Percentiles rank a stretch among this genome's conserved stretches.
These are phyloP conservation scores for Apophysomyces elegans DNA, from an alignment of 371 early-diverging fungal species.

Conservation along the genomic window DNA sequence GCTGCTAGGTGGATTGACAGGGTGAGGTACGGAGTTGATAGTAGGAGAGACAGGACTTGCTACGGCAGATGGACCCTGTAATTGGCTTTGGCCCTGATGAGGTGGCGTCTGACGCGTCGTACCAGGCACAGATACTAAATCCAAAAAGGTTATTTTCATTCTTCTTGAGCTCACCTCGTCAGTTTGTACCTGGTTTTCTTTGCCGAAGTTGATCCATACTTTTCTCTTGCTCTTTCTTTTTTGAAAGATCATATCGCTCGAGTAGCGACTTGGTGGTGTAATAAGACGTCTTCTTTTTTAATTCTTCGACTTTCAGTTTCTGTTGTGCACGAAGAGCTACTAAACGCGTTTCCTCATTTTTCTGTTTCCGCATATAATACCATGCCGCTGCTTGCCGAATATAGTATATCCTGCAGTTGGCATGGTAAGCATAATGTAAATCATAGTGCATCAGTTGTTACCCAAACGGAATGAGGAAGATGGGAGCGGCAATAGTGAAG, in stretches of 20 bases:
- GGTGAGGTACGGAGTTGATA: not conserved
- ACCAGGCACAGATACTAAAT: not conserved
- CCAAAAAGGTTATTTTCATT: not conserved
- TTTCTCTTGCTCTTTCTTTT: conserved; percentile 8
- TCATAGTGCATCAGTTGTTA: conserved; percentile 31
- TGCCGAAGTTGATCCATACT: conserved; percentile 15
- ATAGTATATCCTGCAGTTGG: conserved; percentile 50
- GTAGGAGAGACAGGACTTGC: not conserved
- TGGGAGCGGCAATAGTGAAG: conserved; percentile 24
- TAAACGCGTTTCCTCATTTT: conserved; percentile 61
- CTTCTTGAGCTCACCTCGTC: not conserved
- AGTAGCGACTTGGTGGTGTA: conserved; percentile 88
- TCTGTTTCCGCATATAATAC: conserved; percentile 64
- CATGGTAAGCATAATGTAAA: not conserved
- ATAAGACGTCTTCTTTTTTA: conserved; percentile 89
- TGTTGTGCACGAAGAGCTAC: conserved; percentile 60
- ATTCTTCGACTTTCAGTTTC: conserved; percentile 78
- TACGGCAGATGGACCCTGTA: not conserved
- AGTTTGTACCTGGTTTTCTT: conserved; percentile 17
- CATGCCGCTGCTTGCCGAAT: conserved; percentile 52
- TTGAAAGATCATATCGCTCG: conserved; percentile 63
- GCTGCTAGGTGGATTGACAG: not conserved
- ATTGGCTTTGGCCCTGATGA: not conserved
- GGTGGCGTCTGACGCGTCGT: not conserved
- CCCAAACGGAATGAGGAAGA: conserved; percentile 60